Percentiles rank a stretch among this genome's conserved stretches.
Conservation (phyloP, 768 basidiomycete genomes). For the Lentinus tigrinus region DNA sequence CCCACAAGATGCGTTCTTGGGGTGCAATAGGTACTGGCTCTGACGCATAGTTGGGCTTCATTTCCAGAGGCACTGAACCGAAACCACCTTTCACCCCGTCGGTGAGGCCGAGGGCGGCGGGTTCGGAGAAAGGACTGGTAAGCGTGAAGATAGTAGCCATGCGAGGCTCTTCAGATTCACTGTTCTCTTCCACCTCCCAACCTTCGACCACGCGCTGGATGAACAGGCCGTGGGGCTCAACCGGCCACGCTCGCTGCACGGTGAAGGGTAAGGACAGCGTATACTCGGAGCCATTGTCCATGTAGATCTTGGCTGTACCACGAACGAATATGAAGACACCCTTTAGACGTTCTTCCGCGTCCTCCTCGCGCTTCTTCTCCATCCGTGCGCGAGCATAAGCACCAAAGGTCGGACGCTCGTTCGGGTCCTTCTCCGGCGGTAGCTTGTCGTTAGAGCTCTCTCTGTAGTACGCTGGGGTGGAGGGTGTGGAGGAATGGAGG, state of each 20-base stretch:
- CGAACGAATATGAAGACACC: slow-evolving; percentile 79
- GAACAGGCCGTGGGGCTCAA: slow-evolving; percentile 76
- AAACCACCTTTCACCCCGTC: slow-evolving; percentile 54
- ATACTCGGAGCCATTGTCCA: slow-evolving; percentile 70
- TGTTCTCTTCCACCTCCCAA: slow-evolving; percentile 64
- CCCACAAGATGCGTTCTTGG: slow-evolving; percentile 65
- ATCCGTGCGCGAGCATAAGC: slow-evolving; percentile 35
- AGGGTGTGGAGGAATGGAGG: slow-evolving; percentile 26
- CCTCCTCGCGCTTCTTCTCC: slow-evolving; percentile 38
- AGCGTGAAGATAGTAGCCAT: slow-evolving; percentile 83
- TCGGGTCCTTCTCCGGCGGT: slow-evolving; percentile 25
- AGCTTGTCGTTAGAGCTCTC: slow-evolving; percentile 27
- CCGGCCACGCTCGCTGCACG: slow-evolving; percentile 75
- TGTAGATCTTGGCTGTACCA: slow-evolving; percentile 68
- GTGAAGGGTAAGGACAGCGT: slow-evolving; percentile 81
- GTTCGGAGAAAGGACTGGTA: slow-evolving; percentile 74
- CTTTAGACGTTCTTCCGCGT: slow-evolving; percentile 42
- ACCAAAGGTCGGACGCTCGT: slow-evolving; percentile 36
- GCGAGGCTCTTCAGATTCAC: slow-evolving; percentile 59
- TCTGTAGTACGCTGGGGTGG: slow-evolving; percentile 29
- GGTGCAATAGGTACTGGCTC: slow-evolving; percentile 52
- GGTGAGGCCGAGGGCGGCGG: slow-evolving; percentile 68
- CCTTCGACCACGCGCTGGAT: slow-evolving; percentile 73
- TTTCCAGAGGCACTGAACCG: slow-evolving; percentile 21
- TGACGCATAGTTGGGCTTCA: slow-evolving; percentile 7